Evolutionary conservation across 2,329 filamentous ascomycete species (phyloP).

Genomic region (Fusarium nurragi): DNA sequence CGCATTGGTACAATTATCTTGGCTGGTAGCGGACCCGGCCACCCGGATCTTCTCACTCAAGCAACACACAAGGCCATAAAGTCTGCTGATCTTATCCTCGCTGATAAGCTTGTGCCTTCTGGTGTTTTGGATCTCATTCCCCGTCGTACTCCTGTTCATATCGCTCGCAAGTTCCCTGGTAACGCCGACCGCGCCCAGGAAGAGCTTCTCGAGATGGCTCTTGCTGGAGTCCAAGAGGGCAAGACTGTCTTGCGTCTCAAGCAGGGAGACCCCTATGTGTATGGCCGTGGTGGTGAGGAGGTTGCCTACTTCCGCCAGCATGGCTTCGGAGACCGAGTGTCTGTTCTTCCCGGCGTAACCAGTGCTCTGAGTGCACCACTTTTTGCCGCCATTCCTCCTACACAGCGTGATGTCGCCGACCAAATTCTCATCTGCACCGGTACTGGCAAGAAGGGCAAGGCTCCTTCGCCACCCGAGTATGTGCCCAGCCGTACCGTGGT

Average conservation of each 20-base stretch:
- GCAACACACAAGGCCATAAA: slow-evolving; percentile 81
- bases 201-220: slow-evolving; percentile 82
- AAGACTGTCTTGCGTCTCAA: slow-evolving; percentile 89
- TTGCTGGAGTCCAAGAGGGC: slow-evolving; percentile 72
- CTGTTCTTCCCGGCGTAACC: slow-evolving; percentile 89
- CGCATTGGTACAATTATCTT: slow-evolving; percentile 79
- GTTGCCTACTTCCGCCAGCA: slow-evolving; percentile 81
- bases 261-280: slow-evolving; percentile 96
- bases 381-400: slow-evolving; percentile 87
- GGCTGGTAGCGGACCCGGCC: slow-evolving; percentile 90
- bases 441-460: slow-evolving; percentile 87
- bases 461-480: slow-evolving; percentile 83
- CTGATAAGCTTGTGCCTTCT: slow-evolving; percentile 86
- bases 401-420: slow-evolving; percentile 88
- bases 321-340: slow-evolving; percentile 70
- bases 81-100: slow-evolving; percentile 79
- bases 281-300: slow-evolving; percentile 94
- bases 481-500: slow-evolving; percentile 83
- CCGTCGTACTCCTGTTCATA: slow-evolving; percentile 86
- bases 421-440: slow-evolving; percentile 97
- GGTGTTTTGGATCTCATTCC: slow-evolving; percentile 90
- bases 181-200: slow-evolving; percentile 95
- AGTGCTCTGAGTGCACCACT: slow-evolving; percentile 87
- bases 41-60: slow-evolving; percentile 88
- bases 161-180: slow-evolving; percentile 96